Evolutionary conservation across 352 stramenopile species (phyloP).

Genomic region (Halophytophthora polymorphica): DNA sequence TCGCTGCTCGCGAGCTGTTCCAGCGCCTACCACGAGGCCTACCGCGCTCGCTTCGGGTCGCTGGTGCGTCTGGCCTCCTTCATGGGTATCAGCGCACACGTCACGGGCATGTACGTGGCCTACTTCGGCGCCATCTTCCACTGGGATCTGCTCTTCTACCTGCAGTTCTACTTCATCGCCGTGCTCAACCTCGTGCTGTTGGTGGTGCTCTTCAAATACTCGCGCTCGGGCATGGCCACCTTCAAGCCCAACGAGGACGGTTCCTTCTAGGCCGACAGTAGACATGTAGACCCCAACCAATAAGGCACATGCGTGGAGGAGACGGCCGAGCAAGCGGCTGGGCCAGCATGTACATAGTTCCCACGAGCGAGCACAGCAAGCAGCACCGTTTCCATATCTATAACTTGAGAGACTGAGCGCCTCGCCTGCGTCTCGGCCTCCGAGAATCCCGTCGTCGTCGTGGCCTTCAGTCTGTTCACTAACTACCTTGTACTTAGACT

Average conservation of each 20-base stretch:
- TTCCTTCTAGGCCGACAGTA: slow-evolving; percentile 19
- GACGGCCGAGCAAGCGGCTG: too few species aligned
- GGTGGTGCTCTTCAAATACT: slow-evolving; percentile 52
- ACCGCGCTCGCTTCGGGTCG: slow-evolving; percentile 50
- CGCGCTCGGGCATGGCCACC: slow-evolving; percentile 61
- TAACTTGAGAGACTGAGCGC: too few species aligned
- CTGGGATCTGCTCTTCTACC: slow-evolving; percentile 73
- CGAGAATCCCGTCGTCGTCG: too few species aligned
- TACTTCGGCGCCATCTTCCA: slow-evolving; percentile 70
- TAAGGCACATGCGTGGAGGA: too few species aligned
- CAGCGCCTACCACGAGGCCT: slow-evolving; percentile 58
- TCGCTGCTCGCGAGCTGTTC: slow-evolving; percentile 56
- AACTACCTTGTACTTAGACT: too few species aligned
- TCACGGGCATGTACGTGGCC: slow-evolving; percentile 65
- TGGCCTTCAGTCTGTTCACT: too few species aligned
- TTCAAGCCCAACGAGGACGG: slow-evolving; percentile 39
- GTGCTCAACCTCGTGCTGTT: slow-evolving; percentile 63
- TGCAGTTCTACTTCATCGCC: slow-evolving; percentile 74
- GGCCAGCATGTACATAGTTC: too few species aligned
- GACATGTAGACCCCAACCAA: too few species aligned
- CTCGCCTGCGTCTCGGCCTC: too few species aligned
- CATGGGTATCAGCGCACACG: slow-evolving; percentile 78
- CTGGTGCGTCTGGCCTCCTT: slow-evolving; percentile 76
- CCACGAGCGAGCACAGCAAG: too few species aligned
- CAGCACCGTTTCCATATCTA: too few species aligned